Base-by-base conservation (phyloP, 495 filamentous ascomycete genomes). In the Cercophora sp. region DNA sequence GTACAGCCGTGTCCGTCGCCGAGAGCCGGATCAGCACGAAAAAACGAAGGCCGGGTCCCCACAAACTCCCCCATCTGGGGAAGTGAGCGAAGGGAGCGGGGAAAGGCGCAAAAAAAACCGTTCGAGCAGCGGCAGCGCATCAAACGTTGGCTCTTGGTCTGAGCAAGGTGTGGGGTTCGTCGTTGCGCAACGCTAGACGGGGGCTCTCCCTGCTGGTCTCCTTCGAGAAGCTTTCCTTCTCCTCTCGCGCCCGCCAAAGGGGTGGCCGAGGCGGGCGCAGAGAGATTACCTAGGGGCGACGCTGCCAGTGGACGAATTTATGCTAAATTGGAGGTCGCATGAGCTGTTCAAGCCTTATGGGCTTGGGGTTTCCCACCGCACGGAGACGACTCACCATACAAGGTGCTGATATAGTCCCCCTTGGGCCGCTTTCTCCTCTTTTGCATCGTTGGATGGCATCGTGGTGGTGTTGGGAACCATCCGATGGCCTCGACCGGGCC, bases 281-380 rank as follows among this genome's bases (percentile, higher is more conserved):
- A 56, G 60, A 66, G 57, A 63, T 65, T 65, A 48, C 52, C 48
- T 41, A 59, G 57, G 60, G 58, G 51, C 62, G 29, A 53, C 51
- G 49, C 52, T 57, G 54, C 41, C 59, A 50, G 55, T 36, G 56
- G 57, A 31, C 53, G 60, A 59, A 43, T 67, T 67, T 67, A 67
- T 67, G 62, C 64, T 67, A 67, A 67, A 67, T 63, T 48, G 52
- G 9, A 52, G 18, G 9, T 10, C 10, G 26, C 62, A 58, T 48
- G 54, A 35, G 25, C 37, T 42, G 45, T 18, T 29, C 46, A 57
- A 58, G 56, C 55, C 56, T 59, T 60, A 43, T 45, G 49, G 46
- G 3, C 37, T 58, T 45, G 32, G 51, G 42, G 55, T 39, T 53
- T 54, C 50, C 27, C 47, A 41, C 24, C 24, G 22, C 25, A 19